Percentiles rank a stretch among this genome's conserved stretches.
These are phyloP conservation scores for Meyerozyma sp. DNA, from an alignment of 1,139 yeast species.

Conservation along the genomic window DNA sequence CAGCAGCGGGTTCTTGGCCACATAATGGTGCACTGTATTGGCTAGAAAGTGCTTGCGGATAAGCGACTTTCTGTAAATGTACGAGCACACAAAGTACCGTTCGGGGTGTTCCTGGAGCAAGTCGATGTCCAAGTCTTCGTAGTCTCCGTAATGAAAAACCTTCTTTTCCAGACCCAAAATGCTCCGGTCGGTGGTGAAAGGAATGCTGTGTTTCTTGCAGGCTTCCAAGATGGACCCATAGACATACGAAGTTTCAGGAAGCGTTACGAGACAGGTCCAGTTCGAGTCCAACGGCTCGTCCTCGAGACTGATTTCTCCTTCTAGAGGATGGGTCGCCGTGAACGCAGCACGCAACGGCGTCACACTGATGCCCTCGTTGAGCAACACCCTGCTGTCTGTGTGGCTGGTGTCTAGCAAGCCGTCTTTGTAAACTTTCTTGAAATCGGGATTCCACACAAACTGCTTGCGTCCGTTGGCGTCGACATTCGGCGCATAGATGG, in stretches of 20 bases:
- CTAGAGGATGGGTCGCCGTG: slow-evolving; percentile 45
- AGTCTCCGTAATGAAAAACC: slow-evolving; percentile 79
- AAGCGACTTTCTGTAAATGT: slow-evolving; percentile 78
- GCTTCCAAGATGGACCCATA: slow-evolving; percentile 49
- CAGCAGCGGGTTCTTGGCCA: slow-evolving; percentile 70
- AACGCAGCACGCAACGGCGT: slow-evolving; percentile 82
- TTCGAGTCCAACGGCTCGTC: slow-evolving; percentile 14
- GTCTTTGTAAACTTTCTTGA: slow-evolving; percentile 59
- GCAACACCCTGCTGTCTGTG: slow-evolving; percentile 51
- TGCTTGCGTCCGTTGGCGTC: slow-evolving; percentile 24
- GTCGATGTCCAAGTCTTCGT: slow-evolving; percentile 84
- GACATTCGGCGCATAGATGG: slow-evolving; percentile 37
- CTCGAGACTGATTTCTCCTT: slow-evolving; percentile 49
- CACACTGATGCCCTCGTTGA: slow-evolving; percentile 57
- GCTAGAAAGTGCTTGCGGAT: slow-evolving; percentile 87
- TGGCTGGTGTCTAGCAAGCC: slow-evolving; percentile 49
- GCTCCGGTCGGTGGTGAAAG: slow-evolving; percentile 11
- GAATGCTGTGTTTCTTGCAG: slow-evolving; percentile 19
- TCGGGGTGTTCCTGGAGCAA: slow-evolving; percentile 30
- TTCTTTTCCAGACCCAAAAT: slow-evolving; percentile 12
- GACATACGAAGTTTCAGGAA: slow-evolving; percentile 46
- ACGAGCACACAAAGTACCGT: slow-evolving; percentile 69
- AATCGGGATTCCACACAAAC: slow-evolving; percentile 83
- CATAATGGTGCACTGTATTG: slow-evolving; percentile 68
- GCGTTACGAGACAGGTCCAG: slow-evolving; percentile 22